These are phyloP conservation scores for Globisporangium spinosum DNA, from an alignment of 352 stramenopile genomes.

Conservation along the genomic window DNA sequence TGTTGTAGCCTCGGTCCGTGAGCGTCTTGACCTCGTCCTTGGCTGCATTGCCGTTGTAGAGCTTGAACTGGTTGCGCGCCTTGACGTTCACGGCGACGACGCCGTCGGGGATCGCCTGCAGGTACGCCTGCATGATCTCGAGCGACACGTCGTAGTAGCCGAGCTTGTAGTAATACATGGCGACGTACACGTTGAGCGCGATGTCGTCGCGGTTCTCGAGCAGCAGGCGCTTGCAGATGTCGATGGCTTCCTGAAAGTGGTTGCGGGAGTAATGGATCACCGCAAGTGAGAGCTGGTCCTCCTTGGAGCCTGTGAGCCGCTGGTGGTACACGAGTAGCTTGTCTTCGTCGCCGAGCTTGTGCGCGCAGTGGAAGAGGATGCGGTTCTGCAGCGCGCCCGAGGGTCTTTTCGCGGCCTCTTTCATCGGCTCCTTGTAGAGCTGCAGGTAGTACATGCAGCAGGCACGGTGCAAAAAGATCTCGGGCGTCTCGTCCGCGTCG, in stretches of 20 bases:
- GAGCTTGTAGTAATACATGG: constrained; percentile 98
- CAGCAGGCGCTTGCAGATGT: constrained; percentile 96
- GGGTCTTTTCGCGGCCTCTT: constrained; percentile 65
- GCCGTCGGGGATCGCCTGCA: constrained; percentile 89
- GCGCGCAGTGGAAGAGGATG: constrained; percentile 93
- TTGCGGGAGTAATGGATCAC: constrained; percentile 95
- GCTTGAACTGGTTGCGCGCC: constrained; percentile 95
- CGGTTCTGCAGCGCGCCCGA: constrained; percentile 85
- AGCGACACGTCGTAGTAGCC: constrained; percentile 97
- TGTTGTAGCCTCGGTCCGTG: constrained; percentile 85
- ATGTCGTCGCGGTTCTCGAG: constrained; percentile 95
- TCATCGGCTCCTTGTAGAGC: constrained; percentile 86
- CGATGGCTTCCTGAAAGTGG: constrained; percentile 93
- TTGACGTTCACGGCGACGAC: constrained; percentile 95
- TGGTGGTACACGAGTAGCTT: constrained; percentile 95
- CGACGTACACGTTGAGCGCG: constrained; percentile 97
- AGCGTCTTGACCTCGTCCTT: constrained; percentile 93
- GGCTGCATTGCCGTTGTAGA: constrained; percentile 95
- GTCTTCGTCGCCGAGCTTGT: constrained; percentile 92
- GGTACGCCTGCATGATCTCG: constrained; percentile 95
- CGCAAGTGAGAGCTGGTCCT: constrained; percentile 94
- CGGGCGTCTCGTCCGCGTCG: constrained; percentile 52
- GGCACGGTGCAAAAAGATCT: constrained; percentile 87
- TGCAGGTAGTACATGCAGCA: constrained; percentile 94
- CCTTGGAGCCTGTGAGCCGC: constrained; percentile 88